Conservation (phyloP, 2,329 filamentous ascomycete genomes). For the Colletotrichum sidae region DNA sequence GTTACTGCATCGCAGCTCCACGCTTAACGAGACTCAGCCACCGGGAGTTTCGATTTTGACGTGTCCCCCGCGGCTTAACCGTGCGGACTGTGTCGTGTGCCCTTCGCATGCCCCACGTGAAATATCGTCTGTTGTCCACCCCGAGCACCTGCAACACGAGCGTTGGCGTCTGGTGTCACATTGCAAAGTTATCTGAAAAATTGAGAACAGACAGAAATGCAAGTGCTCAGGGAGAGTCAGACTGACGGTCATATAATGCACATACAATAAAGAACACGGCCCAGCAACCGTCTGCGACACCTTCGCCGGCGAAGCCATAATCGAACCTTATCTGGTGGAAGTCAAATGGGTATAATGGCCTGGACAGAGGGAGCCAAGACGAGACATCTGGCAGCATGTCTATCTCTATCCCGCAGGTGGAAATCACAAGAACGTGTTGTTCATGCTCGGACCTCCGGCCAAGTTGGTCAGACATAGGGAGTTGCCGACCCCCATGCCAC, state of each 20-base stretch:
- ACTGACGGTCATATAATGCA: neutral
- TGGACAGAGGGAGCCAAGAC: neutral
- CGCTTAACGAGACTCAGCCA: conserved; percentile 29
- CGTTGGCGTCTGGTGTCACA: conserved; percentile 15
- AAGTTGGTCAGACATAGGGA: conserved; percentile 20
- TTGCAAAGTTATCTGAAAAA: neutral
- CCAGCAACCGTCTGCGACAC: too few relatives aligned
- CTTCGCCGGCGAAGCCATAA: too few relatives aligned
- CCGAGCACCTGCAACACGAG: conserved; percentile 26
- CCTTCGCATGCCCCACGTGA: conserved; percentile 16
- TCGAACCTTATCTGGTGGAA: conserved; percentile 5
- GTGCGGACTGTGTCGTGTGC: conserved; percentile 11
- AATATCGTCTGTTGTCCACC: conserved; percentile 15
- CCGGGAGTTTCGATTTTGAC: conserved; percentile 22
- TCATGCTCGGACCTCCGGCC: conserved; percentile 33
- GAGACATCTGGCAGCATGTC: neutral
- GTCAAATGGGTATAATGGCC: neutral
- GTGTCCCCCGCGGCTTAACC: conserved; percentile 11
- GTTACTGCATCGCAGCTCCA: conserved; percentile 27
- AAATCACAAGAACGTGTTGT: conserved; percentile 4
- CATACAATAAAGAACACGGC: neutral
- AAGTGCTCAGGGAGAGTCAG: conserved; percentile 1
- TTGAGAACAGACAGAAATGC: conserved; percentile 14
- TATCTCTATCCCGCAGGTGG: conserved; percentile 4
- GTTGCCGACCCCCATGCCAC: conserved; percentile 22